Base-by-base conservation (phyloP, 202 grass and related monocot genomes). In the Elaeis oleifera region DNA sequence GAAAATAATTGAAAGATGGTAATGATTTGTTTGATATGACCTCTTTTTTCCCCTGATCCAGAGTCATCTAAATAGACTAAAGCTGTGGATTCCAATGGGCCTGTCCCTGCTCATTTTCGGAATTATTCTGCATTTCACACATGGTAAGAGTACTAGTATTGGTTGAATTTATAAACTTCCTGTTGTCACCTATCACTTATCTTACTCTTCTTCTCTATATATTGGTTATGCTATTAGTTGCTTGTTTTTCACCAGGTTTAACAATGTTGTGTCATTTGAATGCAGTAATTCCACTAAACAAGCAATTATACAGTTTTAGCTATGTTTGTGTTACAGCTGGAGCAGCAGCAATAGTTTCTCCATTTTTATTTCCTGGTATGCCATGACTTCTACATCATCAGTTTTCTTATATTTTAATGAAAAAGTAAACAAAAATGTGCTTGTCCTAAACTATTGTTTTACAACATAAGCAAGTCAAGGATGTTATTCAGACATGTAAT, bases 261-360 rank as follows among this genome's bases (percentile, higher is more conserved):
- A 2, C 8, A 44, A 44, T 53, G 5, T 16, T 68, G 49, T 64
- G 9, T 57, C 54, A 28, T 24, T 75, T 74, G 32, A 0, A 19
- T 64, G 66, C 73, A 96, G 87, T 79, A 14, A 90, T 96, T 65
- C 87, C 84, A 13, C 60, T 96, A 3, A 96, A 96, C 74, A 96
- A 96, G 17, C 91, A 96, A 60, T 70, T 96, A 36, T 90, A 96
- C 68, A 81, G 81, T 18, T 85, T 89, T 68, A 91, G 87, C 28
- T 96, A 96, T 74, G 73, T 96, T 56, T 89, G 91, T 13, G 84
- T 96, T 50, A 96, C 91, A 15, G 76, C 87, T 8, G 87, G 87
- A 5, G 79, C 91, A 18, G 87, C 86, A 18, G 91, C 78, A 23
- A 7, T 96, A 23, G 74, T 85, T 5, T 96, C 61, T 90, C 67